Evolutionary conservation across 2,329 filamentous ascomycete species (phyloP).

Genomic region (Fusarium denticulatum): DNA sequence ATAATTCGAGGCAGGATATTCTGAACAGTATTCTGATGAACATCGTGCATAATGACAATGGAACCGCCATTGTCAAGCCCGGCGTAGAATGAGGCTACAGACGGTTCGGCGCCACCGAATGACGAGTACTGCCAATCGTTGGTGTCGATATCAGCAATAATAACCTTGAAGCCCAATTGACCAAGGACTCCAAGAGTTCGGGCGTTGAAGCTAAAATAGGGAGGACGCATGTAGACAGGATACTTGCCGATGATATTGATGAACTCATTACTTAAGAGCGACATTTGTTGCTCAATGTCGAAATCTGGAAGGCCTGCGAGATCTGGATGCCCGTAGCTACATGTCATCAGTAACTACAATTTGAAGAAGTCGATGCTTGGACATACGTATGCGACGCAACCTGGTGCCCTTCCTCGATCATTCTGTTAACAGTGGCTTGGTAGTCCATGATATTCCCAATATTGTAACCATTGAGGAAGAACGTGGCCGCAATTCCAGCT

Average conservation of each 20-base stretch:
- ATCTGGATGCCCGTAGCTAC: slow-evolving; percentile 10
- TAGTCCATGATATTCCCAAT: slow-evolving; percentile 15
- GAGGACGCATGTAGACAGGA: slow-evolving; percentile 21
- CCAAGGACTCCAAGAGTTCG: slow-evolving; percentile 5
- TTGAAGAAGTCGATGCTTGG: fast-evolving
- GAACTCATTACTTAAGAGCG: background rate
- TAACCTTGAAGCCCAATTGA: slow-evolving; percentile 13
- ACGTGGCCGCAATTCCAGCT: slow-evolving; percentile 6
- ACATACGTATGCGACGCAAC: slow-evolving; percentile 17
- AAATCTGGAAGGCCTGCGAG: background rate
- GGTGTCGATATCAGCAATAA: slow-evolving; percentile 30
- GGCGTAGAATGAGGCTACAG: background rate
- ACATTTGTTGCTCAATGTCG: slow-evolving; percentile 21
- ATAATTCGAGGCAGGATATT: slow-evolving; percentile 15
- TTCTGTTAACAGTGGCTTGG: slow-evolving; percentile 1
- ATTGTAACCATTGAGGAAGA: slow-evolving; percentile 13
- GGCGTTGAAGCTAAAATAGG: slow-evolving; percentile 19
- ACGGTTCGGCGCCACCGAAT: background rate
- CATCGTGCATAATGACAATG: slow-evolving; percentile 20
- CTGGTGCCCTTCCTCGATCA: slow-evolving; percentile 14
- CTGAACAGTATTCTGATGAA: slow-evolving; percentile 15
- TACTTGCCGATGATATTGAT: slow-evolving; percentile 14
- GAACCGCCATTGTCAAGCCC: slow-evolving; percentile 7
- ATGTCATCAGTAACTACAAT: background rate
- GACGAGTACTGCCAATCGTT: slow-evolving; percentile 15